Evolutionary conservation across 1,139 yeast species (phyloP).

Genomic region (Candida sp.): DNA sequence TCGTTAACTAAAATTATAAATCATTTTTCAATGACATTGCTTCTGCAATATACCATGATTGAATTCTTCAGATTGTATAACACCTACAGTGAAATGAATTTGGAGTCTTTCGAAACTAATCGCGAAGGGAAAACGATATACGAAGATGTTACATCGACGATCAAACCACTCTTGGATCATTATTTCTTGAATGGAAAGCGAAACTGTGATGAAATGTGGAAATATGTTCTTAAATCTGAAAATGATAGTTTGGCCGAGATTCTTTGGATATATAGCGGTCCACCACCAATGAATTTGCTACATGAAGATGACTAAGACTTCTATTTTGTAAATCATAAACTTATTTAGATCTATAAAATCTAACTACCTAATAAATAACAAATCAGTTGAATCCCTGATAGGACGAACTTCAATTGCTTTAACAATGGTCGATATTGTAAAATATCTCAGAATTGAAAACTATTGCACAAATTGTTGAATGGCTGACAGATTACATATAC

Average conservation of each 20-base stretch:
- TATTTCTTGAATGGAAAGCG: constrained; percentile 2
- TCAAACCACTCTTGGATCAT: constrained; percentile 2
- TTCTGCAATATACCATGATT: constrained; percentile 2
- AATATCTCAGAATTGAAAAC: constrained; percentile 2
- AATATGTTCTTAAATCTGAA: constrained; percentile 5
- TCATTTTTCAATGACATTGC: not conserved
- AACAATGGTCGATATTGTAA: too few species aligned
- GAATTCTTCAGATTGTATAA: constrained; percentile 7
- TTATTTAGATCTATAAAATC: not conserved
- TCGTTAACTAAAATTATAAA: not conserved
- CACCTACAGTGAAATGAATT: constrained; percentile 3
- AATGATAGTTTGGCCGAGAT: constrained; percentile 6
- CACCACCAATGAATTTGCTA: not conserved
- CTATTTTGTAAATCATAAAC: not conserved
- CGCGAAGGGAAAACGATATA: constrained; percentile 2
- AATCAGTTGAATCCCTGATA: too few species aligned
- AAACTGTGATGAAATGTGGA: constrained; percentile 8
- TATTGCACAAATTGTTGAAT: constrained; percentile 5
- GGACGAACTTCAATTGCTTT: too few species aligned
- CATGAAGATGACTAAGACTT: not conserved
- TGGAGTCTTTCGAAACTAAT: constrained; percentile 2
- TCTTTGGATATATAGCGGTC: constrained; percentile 4
- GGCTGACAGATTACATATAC: not conserved
- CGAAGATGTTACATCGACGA: constrained; percentile 4
- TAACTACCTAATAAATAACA: not conserved